Base-by-base conservation (phyloP, 495 filamentous ascomycete species). In the Mytilinidion resinicola region DNA sequence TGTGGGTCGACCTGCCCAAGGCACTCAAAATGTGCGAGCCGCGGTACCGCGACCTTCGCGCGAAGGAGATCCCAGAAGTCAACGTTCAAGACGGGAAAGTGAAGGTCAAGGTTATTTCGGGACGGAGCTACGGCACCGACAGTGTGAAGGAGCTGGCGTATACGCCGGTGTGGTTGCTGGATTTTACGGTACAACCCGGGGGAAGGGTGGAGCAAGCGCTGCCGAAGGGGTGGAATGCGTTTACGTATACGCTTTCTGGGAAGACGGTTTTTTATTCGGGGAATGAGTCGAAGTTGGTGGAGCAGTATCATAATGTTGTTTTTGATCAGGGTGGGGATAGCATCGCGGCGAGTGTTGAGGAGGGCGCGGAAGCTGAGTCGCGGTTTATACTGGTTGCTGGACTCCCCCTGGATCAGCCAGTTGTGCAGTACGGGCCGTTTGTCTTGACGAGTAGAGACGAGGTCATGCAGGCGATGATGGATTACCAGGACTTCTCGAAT, bases 391-490 rank as follows among this genome's bases (percentile, higher is more conserved):
- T 97, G 39, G 78, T 96, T 37, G 89, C 91, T 0, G 92, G 92
- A 1, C 81, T 89, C 65, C 88, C 91, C 14, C 78, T 96, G 12
- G 85, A 96, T 68, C 92, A 98, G 72, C 85, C 88, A 53, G 86
- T 98, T 19, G 88, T 96, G 25, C 92, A 98, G 79, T 96, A 98
- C 70, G 92, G 92, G 0, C 92, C 92, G 1, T 98, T 98, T 70
- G 93, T 98, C 12, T 67, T 96, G 59, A 96, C 78, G 37, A 81
- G 80, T 10, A 78, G 90, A 66, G 90, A 96, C 64, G 83, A 93
- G 69, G 90, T 98, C 39, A 87, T 90, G 62, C 83, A 96, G 76
- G 90, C 93, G 3, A 85, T 98, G 80, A 73, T 84, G 51, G 92
- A 98, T 73, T 98, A 86, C 66, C 88, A 90, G 75, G 85, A 78